phyloP scores from a whole-genome alignment of 139 green algal species.

The Mychonastes homosphaera region DNA sequence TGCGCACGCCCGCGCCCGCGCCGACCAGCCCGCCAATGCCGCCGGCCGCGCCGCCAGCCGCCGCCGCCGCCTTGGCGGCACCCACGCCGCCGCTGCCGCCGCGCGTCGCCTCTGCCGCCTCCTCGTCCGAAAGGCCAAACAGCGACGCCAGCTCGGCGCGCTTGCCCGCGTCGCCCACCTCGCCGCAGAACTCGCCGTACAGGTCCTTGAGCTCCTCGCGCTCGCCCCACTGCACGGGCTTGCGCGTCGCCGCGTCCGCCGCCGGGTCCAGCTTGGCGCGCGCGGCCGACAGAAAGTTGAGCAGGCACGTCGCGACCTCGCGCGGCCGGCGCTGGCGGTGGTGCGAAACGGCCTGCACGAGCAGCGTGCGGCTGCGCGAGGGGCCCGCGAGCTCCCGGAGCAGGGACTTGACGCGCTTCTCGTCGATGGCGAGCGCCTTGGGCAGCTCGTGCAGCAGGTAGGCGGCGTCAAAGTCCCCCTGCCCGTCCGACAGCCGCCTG shows the following conservation, averaged over 20 bases:
- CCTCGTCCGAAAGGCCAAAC: conserved; percentile 46
- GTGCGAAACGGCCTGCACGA: conserved; percentile 62
- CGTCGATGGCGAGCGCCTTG: conserved; percentile 24
- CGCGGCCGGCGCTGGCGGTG: conserved; percentile 61
- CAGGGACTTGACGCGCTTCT: conserved; percentile 36
- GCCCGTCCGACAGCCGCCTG: conserved; percentile 37
- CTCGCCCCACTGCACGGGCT: conserved; percentile 56
- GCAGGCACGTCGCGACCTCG: conserved; percentile 30
- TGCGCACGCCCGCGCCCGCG: too few species aligned
- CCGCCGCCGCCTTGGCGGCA: conserved; percentile 4
- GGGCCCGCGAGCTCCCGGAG: conserved; percentile 43
- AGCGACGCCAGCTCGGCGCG: conserved; percentile 31
- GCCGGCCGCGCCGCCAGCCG: too few species aligned
- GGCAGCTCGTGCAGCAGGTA: conserved; percentile 65
- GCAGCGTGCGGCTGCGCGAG: conserved; percentile 49
- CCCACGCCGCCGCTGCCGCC: background rate
- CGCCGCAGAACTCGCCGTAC: conserved; percentile 50
- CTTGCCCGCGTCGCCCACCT: conserved; percentile 37
- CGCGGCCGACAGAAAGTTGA: conserved; percentile 29
- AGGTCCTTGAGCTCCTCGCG: conserved; percentile 72
- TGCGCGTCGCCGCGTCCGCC: conserved; percentile 17
- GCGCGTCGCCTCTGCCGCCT: conserved; percentile 28
- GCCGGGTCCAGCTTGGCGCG: too few species aligned
- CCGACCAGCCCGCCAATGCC: too few species aligned
- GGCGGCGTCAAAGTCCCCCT: conserved; percentile 50